Evolutionary conservation across 164 flowering plant species (phyloP).

Genomic region (Warburgia ugandensis): DNA sequence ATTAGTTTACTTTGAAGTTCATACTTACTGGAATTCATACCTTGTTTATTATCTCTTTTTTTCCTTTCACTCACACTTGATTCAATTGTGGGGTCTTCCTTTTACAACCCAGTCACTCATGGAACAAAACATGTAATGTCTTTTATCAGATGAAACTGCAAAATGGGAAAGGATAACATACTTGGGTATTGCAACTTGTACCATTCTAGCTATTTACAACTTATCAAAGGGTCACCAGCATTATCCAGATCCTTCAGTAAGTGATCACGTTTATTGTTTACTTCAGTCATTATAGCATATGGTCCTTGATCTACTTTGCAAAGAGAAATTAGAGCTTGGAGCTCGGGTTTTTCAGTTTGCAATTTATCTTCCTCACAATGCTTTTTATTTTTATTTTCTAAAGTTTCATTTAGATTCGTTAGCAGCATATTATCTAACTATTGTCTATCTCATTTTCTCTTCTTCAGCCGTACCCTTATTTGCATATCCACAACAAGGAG

Average conservation of each 20-base stretch:
- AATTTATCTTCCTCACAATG: not conserved
- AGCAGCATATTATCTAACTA: not conserved
- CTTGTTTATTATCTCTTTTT: not conserved
- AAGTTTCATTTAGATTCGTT: too few relatives aligned
- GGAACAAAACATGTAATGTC: not conserved
- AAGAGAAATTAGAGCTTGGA: too few relatives aligned
- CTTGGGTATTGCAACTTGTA: slow-evolving; percentile 50
- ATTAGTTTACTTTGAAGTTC: not conserved
- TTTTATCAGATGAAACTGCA: slow-evolving; percentile 51
- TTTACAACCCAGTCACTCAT: not conserved
- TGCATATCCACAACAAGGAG: slow-evolving; percentile 94
- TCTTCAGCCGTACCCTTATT: slow-evolving; percentile 69
- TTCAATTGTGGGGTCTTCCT: not conserved
- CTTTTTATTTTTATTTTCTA: too few relatives aligned
- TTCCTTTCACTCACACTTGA: too few relatives aligned
- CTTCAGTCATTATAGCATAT: not conserved
- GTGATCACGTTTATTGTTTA: slow-evolving; percentile 10
- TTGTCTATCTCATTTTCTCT: not conserved
- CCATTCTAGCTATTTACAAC: slow-evolving; percentile 37
- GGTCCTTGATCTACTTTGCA: too few relatives aligned
- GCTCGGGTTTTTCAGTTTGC: not conserved
- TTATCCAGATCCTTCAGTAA: slow-evolving; percentile 69
- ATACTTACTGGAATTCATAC: not conserved
- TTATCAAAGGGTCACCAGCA: slow-evolving; percentile 86
- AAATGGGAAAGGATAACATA: slow-evolving; percentile 96